Evolutionary conservation across 108 stramenopile species (phyloP).

Genomic region (Conticribra weissflogii): DNA sequence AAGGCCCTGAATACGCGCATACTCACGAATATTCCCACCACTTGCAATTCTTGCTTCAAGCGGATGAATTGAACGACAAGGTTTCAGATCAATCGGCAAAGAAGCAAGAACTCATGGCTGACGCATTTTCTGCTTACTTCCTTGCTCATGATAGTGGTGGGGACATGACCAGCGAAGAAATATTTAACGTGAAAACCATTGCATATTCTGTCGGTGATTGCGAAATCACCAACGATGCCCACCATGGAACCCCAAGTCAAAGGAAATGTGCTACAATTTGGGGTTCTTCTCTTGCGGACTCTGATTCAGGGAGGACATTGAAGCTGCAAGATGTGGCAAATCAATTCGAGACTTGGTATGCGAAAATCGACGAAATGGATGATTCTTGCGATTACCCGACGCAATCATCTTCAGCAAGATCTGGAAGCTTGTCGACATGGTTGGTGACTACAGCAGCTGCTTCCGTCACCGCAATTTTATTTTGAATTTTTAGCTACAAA

Average conservation of each 20-base stretch:
- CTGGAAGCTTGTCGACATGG: not conserved
- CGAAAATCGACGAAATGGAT: constrained; percentile 13
- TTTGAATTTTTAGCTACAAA: no score
- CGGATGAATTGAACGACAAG: not conserved
- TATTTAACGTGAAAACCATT: constrained; percentile 29
- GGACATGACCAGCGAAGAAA: constrained; percentile 34
- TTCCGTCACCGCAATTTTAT: no score
- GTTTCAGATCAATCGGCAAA: constrained; percentile 9
- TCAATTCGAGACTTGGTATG: constrained; percentile 33
- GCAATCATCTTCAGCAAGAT: not conserved
- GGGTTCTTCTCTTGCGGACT: constrained; percentile 35
- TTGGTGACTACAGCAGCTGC: no score
- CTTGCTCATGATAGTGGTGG: constrained; percentile 39
- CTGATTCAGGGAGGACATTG: constrained; percentile 10
- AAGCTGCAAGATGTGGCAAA: constrained; percentile 11
- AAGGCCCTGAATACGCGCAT: constrained; percentile 39
- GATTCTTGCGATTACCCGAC: constrained; percentile 9
- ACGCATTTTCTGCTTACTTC: constrained; percentile 51
- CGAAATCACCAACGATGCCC: constrained; percentile 17
- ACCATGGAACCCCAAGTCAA: constrained; percentile 49
- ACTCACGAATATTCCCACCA: constrained; percentile 44
- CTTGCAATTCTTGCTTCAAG: constrained; percentile 19
- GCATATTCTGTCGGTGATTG: constrained; percentile 50
- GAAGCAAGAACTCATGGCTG: constrained; percentile 40
- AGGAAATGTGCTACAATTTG: constrained; percentile 44